A percentile compares a stretch with the other conserved stretches of the same genome.
Conservation (phyloP, 176 grass and related monocot species). For the Hyparrhenia diplandra region DNA sequence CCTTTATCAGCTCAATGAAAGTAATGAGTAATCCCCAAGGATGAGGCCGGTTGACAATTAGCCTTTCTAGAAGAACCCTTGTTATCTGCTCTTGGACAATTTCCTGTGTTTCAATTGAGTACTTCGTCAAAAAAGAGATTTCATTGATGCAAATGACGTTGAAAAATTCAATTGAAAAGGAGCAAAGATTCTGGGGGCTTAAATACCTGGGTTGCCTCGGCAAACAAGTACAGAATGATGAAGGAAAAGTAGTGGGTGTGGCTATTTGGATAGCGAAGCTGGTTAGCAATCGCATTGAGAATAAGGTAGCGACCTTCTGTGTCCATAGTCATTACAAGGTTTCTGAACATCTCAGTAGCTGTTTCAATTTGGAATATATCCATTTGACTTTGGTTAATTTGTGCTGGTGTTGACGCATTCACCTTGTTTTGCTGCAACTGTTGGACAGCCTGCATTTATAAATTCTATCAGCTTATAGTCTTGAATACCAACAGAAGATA, state of each 20-base stretch:
- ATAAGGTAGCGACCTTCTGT: constrained; percentile 82
- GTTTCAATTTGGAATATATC: constrained; percentile 82
- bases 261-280: constrained; percentile 90
- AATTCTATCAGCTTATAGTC: constrained; percentile 7
- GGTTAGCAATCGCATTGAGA: constrained; percentile 89
- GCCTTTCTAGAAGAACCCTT: constrained; percentile 77
- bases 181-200: neutral
- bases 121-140: neutral
- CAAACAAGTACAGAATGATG: constrained; percentile 88
- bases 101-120: constrained; percentile 47
- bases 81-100: constrained; percentile 98
- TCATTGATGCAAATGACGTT: neutral
- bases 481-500: neutral
- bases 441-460: constrained; percentile 73
- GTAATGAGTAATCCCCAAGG: constrained; percentile 93
- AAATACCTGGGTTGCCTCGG: constrained; percentile 65
- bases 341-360: constrained; percentile 80
- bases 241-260: constrained; percentile 97
- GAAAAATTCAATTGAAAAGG: neutral
- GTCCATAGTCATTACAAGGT: constrained; percentile 81
- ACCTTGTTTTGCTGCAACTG: constrained; percentile 70
- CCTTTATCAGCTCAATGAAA: constrained; percentile 97
- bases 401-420: constrained; percentile 40
- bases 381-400: constrained; percentile 62
- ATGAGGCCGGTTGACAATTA: constrained; percentile 95